A percentile compares a stretch with the other conserved stretches of the same genome.
Conservation (phyloP, 192 early-diverging fungal species). For the Dimargaris cristalligena region DNA sequence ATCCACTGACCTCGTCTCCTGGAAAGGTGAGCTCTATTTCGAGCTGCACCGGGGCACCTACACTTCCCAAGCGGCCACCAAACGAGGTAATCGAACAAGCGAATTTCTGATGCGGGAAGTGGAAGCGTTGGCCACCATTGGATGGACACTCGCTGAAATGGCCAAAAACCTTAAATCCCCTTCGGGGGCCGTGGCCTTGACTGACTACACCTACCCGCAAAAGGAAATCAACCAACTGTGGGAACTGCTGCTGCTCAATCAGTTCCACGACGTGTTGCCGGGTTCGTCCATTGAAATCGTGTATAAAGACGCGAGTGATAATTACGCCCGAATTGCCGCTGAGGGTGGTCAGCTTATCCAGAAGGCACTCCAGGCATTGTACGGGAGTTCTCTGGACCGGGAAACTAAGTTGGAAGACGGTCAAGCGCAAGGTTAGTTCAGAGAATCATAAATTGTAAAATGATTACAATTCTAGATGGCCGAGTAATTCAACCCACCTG, state of each 20-base stretch:
- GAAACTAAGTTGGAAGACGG: too few species aligned
- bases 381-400: too few species aligned
- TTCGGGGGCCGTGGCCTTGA: conserved; percentile 8
- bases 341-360: conserved; percentile 29
- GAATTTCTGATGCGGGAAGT: conserved; percentile 76
- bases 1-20: conserved; percentile 50
- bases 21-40: conserved; percentile 98
- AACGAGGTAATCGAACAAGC: conserved; percentile 68
- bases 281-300: conserved; percentile 83
- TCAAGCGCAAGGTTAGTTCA: too few species aligned
- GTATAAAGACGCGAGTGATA: conserved; percentile 61
- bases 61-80: conserved; percentile 76
- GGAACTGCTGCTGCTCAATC: conserved; percentile 80
- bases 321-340: conserved; percentile 20
- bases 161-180: conserved; percentile 28
- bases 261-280: conserved; percentile 96
- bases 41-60: conserved; percentile 97
- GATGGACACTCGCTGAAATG: too few species aligned
- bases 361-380: conserved; percentile 25
- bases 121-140: conserved; percentile 55
- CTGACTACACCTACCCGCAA: conserved; percentile 44
- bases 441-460: too few species aligned
- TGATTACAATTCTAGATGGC: too few species aligned
- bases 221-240: conserved; percentile 62
- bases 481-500: too few species aligned